Evolutionary conservation across 164 flowering plant genomes (phyloP), one percentile per base, ranked within the genome.

Genomic region (Tetracentron sinense): DNA sequence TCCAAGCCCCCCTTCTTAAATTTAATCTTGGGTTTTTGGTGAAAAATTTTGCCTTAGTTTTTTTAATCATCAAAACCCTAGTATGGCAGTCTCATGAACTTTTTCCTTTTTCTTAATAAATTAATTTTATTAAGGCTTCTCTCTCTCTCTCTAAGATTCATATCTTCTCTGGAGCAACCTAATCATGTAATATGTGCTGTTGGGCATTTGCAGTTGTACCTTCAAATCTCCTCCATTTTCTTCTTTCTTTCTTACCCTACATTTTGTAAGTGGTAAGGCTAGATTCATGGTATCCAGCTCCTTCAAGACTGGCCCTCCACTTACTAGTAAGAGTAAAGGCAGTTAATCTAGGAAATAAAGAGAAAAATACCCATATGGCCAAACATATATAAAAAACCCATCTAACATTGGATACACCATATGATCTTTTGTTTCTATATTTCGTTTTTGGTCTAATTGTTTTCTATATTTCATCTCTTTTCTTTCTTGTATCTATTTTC

Each of bases 261-360:
- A 56, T 53, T 14, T 25, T 49, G 56, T 47, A 54, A 58, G 49
- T 65, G 62, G 62, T 61, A 33, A 51, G 52, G 64, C 56, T 59
- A 58, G 53, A 56, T 66, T 60, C 64, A 69, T 69, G 74, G 67
- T 33, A 59, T 74, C 67, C 75, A 72, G 76, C 73, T 72, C 61
- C 42, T 53, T 59, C 54, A 68, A 51, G 46, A 22, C 54, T 48
- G 68, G 38, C 42, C 38, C 54, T 62, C 68, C 75, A 65, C 53
- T 67, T 30, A 60, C 7, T 33, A 26, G 23, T 59, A 38, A 12
- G 7, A 52, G 2, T 21, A 48, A 57, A 56, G 60, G 54, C 44
- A 50, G 44, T 16, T 67, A 60, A 51, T 60, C 57, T 27, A 21
- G 29, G 38, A 33, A 33, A n/a, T n/a, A 23, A 4, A 23, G 38